Percentiles rank a stretch among this genome's conserved stretches.
These are phyloP conservation scores for Penicillium sp. DNA, from an alignment of 2,329 filamentous ascomycete species.

Conservation along the genomic window DNA sequence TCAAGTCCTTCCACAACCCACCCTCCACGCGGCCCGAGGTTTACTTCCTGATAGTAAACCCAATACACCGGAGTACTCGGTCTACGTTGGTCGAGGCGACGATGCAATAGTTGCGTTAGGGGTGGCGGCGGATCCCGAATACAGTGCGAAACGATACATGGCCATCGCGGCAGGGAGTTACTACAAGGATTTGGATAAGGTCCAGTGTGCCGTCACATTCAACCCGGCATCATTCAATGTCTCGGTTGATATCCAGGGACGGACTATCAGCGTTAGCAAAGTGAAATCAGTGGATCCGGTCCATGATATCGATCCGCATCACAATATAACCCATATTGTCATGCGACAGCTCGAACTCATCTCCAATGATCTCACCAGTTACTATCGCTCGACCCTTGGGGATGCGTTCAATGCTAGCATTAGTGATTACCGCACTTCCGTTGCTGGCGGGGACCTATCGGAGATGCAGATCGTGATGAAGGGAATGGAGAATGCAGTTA, in stretches of 20 bases:
- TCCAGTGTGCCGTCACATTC: constrained; percentile 5
- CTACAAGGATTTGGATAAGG: background rate
- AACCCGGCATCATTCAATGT: constrained; percentile 1
- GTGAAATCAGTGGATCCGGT: background rate
- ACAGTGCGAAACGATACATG: constrained; percentile 1
- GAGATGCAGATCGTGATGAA: constrained; percentile 2
- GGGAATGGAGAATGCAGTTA: constrained; percentile 6
- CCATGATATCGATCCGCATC: constrained; percentile 2
- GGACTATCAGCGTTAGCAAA: constrained; percentile 2
- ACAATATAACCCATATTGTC: constrained; percentile 1
- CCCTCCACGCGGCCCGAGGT: background rate
- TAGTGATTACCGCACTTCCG: constrained; percentile 4
- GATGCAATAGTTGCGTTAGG: constrained; percentile 2
- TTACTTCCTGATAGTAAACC: background rate
- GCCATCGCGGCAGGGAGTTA: background rate
- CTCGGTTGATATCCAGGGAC: background rate
- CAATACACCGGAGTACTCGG: background rate
- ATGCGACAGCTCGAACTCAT: constrained; percentile 10
- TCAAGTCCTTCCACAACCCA: background rate
- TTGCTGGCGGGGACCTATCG: background rate
- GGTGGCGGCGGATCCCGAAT: background rate
- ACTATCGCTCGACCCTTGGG: constrained; percentile 3
- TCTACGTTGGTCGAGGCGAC: background rate
- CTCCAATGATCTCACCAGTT: constrained; percentile 5
- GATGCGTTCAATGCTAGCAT: constrained; percentile 12